Percentiles rank a stretch among this genome's conserved stretches.
Conservation (phyloP, 1,284 basidiomycete genomes). For the Chiua sp. region DNA sequence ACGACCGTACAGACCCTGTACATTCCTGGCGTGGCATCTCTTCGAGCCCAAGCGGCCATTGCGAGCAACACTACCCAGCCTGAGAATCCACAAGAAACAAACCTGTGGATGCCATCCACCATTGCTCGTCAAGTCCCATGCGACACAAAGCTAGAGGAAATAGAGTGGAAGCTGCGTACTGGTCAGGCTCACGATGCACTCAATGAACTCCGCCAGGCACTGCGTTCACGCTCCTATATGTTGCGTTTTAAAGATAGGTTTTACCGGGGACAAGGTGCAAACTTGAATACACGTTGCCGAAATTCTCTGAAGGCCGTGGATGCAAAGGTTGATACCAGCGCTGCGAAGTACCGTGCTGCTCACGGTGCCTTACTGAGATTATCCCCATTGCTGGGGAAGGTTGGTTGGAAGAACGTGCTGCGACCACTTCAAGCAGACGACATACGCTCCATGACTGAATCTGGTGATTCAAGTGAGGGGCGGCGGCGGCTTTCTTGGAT, state of each 20-base stretch:
- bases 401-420: neutral
- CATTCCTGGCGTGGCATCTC: neutral
- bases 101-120: neutral
- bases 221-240: neutral
- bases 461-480: neutral
- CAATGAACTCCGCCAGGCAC: neutral
- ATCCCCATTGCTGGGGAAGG: neutral
- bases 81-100: too few relatives aligned
- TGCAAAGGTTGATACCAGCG: neutral
- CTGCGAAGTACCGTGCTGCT: neutral
- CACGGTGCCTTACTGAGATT: neutral
- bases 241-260: conserved; percentile 5
- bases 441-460: neutral
- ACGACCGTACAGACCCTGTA: neutral
- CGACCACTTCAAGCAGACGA: neutral
- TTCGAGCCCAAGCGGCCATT: neutral
- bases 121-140: neutral
- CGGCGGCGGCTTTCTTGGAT: neutral
- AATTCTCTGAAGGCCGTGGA: conserved; percentile 2
- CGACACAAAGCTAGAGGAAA: neutral
- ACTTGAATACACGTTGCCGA: neutral
- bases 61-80: neutral
- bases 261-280: conserved; percentile 2
- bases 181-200: conserved; percentile 4
- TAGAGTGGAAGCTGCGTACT: conserved; percentile 1